Base-by-base conservation (phyloP, 176 grass and related monocot species). In the Puya raimondii region DNA sequence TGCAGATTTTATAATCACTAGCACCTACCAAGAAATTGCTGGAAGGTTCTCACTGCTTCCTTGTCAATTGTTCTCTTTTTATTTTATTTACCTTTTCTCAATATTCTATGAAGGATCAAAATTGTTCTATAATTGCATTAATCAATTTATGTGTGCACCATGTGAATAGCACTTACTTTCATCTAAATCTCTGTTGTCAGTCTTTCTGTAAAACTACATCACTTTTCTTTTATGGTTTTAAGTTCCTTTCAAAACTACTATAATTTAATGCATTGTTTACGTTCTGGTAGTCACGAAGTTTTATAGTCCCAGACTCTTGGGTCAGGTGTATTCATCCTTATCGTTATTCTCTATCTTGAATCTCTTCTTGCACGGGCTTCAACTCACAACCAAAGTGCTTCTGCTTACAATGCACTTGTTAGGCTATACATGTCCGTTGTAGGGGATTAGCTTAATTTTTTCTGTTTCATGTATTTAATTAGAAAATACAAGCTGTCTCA, bases 1-100 rank as follows among this genome's bases (percentile, higher is more conserved):
- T 85, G 86, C 89, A 66, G 89, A 97, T 85, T 97, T 97, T 81
- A 97, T 97, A 74, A 97, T 97, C 77, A 97, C 93, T 16, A 97
- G 93, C 74, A 97, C 93, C 22, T 97, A 92, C 51, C 93, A 97
- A 79, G 93, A 97, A 90, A 92, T 97, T 68, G 86, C 89, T 49
- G 93, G 93, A 90, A 97, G 93, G 93, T 97, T 81, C 26, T 89
- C 2, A 71, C 74, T 64, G 63, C 42, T 72, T 10, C 14, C 66
- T 21, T 63, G 50, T 80, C 70, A 21, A 7, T 14, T 10, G 52
- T 51, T 61, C 12, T 9, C 49, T 2, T 68, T 74, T 51, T 11
- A 11, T 52, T 12, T 50, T 48, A 51, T 69, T 23, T 69, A 11
- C 11, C 11, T 26, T 66, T 18, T 61, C 21, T 16, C 17, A 61